Percentiles rank a stretch among this genome's conserved stretches.
phyloP scores from a whole-genome alignment of 768 basidiomycete genomes.

The Pleurotus platypus region DNA sequence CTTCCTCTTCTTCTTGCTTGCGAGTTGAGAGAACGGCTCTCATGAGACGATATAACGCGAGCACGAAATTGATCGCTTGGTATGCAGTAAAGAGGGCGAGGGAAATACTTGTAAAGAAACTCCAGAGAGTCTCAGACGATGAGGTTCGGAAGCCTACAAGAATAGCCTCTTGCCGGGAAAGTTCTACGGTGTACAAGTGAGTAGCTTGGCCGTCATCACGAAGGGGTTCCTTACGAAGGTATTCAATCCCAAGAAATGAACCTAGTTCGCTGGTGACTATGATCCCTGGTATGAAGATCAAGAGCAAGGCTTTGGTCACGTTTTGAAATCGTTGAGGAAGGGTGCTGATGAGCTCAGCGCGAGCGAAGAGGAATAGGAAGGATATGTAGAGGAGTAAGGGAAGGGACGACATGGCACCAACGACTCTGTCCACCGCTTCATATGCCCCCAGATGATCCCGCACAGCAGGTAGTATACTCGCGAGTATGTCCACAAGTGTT shows the following conservation, averaged over 20 bases:
- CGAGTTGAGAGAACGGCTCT: conserved; percentile 48
- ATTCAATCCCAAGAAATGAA: conserved; percentile 59
- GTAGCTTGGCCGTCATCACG: too few relatives aligned
- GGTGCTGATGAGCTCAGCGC: conserved; percentile 43
- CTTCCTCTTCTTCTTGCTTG: conserved; percentile 34
- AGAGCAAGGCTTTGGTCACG: conserved; percentile 39
- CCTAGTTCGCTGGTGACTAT: conserved; percentile 54
- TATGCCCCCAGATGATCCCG: conserved; percentile 43
- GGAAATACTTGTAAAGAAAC: conserved; percentile 56
- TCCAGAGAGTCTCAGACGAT: conserved; percentile 37
- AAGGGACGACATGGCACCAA: conserved; percentile 66
- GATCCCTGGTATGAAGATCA: conserved; percentile 54
- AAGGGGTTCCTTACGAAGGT: conserved; percentile 14
- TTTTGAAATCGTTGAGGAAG: conserved; percentile 49
- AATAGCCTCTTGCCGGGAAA: background rate
- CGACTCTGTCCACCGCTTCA: conserved; percentile 49
- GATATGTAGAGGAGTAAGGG: conserved; percentile 62
- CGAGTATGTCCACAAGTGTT: conserved; percentile 57
- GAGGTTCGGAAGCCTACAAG: conserved; percentile 37
- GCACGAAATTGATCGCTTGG: conserved; percentile 55
- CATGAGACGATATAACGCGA: conserved; percentile 57
- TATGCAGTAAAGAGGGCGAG: conserved; percentile 56
- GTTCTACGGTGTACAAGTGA: too few relatives aligned
- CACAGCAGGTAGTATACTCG: conserved; percentile 50
- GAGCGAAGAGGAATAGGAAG: conserved; percentile 59